Evolutionary conservation across 768 basidiomycete species (phyloP), one percentile per base, ranked within the genome.

Genomic region (Hortiboletus flavorubellus): DNA sequence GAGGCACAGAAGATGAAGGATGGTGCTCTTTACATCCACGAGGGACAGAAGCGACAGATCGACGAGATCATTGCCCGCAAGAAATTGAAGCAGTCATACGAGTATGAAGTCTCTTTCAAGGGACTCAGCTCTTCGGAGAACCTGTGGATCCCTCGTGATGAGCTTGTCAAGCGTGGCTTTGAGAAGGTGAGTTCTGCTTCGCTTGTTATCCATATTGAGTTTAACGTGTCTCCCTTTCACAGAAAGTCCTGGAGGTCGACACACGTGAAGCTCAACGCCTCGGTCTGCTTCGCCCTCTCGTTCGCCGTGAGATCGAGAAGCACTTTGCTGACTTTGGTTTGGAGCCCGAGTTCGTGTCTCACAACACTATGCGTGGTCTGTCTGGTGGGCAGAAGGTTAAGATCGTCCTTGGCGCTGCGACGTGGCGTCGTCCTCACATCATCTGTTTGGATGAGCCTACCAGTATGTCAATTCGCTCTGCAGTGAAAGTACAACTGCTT

Each of bases 331-430:
- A 98, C 81, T 98, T 98, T 68, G 94, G 97, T 78, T 91, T 99
- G 66, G 97, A 99, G 78, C 80, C 97, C 59, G 97, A 98, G 80
- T 98, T 99, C 74, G 93, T 96, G 62, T 92, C 92, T 26, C 97
- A 99, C 83, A 99, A 98, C 85, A 89, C 89, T 64, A 99, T 98
- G 97, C 84, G 95, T 58, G 95, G 95, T 84, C 86, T 97, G 44
- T 96, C 94, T 60, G 95, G 95, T 75, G 95, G 95, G 72, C 95
- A 98, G 78, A 98, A 98, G 79, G 95, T 98, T 73, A 98, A 98
- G 88, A 93, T 98, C 67, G 95, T 97, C 45, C 90, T 98, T 64
- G 94, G 92, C 76, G 94, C 95, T 59, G 95, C 95, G 39, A 97
- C 96, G 41, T 99, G 97, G 97, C 93, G 97, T 73, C 89, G 94